Conservation (phyloP, 805 yeast genomes). For the Candida yuanshanica region DNA sequence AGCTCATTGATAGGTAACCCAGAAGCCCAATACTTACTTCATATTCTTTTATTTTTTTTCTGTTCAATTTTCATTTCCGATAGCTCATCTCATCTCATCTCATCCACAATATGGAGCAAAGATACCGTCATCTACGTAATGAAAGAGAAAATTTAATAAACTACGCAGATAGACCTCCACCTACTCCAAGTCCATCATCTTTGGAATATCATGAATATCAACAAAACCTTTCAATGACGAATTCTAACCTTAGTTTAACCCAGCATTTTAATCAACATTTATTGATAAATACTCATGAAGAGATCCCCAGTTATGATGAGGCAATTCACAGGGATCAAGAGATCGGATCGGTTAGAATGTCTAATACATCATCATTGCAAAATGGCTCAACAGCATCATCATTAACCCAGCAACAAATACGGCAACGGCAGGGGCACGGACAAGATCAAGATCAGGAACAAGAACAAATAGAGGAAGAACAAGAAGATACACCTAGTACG, state of each 20-base stretch:
- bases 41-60: no score
- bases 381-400: background rate
- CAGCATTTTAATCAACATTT: background rate
- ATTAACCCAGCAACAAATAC: background rate
- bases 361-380: slow-evolving; percentile 3
- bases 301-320: slow-evolving; percentile 13
- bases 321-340: slow-evolving; percentile 5
- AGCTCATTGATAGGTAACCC: no score
- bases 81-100: background rate
- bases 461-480: no score
- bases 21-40: no score
- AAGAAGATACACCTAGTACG: slow-evolving; percentile 9
- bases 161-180: slow-evolving; percentile 38
- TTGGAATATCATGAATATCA: slow-evolving; percentile 21
- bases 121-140: background rate
- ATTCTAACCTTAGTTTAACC: slow-evolving; percentile 3
- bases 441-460: slow-evolving; percentile 2
- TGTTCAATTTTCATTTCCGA: background rate
- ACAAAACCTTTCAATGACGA: slow-evolving; percentile 1
- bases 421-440: slow-evolving; percentile 2
- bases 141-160: slow-evolving; percentile 1
- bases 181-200: slow-evolving; percentile 26
- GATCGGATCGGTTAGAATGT: slow-evolving; percentile 3
- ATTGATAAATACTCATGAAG: background rate
- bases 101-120: background rate